A percentile compares a stretch with the other conserved stretches of the same genome.
Evolutionary conservation across 2,329 filamentous ascomycete species (phyloP).

Genomic region (Alternaria longipes): DNA sequence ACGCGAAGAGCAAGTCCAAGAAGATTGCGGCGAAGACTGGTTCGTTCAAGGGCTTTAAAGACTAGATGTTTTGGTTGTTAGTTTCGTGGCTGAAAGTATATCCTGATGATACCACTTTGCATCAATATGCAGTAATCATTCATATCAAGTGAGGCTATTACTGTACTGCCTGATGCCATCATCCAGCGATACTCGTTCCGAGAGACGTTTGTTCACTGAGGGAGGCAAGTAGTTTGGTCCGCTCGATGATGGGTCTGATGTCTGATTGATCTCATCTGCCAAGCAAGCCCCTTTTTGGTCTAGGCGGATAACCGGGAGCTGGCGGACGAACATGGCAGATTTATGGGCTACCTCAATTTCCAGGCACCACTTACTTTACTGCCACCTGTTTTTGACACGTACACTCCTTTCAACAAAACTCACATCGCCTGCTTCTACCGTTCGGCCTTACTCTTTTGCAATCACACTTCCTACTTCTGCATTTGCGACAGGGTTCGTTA

Average conservation of each 20-base stretch:
- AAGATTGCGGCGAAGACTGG: conserved; percentile 27
- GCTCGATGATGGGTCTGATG: conserved; percentile 12
- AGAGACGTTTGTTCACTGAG: not conserved
- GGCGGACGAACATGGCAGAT: conserved; percentile 33
- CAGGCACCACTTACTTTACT: conserved; percentile 19
- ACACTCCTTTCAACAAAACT: conserved; percentile 15
- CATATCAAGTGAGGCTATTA: not conserved
- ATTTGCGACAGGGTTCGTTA: conserved; percentile 39
- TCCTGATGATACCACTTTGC: conserved; percentile 1
- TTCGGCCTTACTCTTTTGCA: conserved; percentile 8
- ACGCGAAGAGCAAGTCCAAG: conserved; percentile 38
- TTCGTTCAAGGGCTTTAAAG: conserved; percentile 23
- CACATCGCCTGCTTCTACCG: not conserved
- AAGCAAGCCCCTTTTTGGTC: conserved; percentile 36
- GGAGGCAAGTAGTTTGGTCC: not conserved
- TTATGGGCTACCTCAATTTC: conserved; percentile 21
- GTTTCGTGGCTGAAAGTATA: not conserved
- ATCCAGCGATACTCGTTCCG: not conserved
- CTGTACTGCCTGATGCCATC: not conserved
- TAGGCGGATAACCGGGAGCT: conserved; percentile 35
- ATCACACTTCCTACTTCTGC: conserved; percentile 3
- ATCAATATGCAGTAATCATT: not conserved
- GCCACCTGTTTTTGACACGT: conserved; percentile 15
- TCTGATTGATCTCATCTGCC: conserved; percentile 22
- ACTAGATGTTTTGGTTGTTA: conserved; percentile 3